Evolutionary conservation across 805 yeast genomes (phyloP), one percentile per base, ranked within the genome.

Genomic region (Candida nemodendra): DNA sequence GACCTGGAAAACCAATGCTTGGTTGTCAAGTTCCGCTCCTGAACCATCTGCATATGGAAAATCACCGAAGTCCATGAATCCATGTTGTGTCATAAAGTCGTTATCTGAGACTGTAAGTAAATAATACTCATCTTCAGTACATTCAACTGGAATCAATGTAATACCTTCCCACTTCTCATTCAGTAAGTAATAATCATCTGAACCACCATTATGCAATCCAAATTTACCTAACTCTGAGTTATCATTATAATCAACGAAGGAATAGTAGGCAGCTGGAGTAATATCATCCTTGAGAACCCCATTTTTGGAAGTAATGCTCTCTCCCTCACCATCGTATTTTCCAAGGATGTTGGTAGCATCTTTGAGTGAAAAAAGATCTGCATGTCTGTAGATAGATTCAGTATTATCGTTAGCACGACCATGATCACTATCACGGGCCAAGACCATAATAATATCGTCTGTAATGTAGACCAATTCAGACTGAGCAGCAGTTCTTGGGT

Each of bases 151-250:
- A 36, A 60, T 48, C 30, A 58, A 39, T 12, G 56, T 45, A 36
- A 60, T 39, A 36, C 61, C 62, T 38, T 60, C 65, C 65, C 64
- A 60, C 38, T 60, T 60, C 34, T 59, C 64, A 38, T 60, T 60
- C 23, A 60, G 38, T 30, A 58, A 39, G 14, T 21, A 23, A 6
- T 29, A 25, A 39, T 57, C 57, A 27, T 51, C 50, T 3, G 30
- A 52, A 31, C 63, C 65, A 36, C 65, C 65, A 40, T 59, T 60
- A 40, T 57, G 63, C 21, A 59, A 42, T 14, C 64, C 63, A 43
- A 59, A 60, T 30, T 58, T 60, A 22, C 38, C 33, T 30, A 60
- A 45, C 39, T 57, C 57, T 11, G 49, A 36, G 14, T 48, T 30
- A 34, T 57, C 52, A 36, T 57, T 50, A 31, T 48, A 39, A 31